Evolutionary conservation across 495 filamentous ascomycete species (phyloP), one percentile per base, ranked within the genome.

Genomic region (Penicillium steckii): DNA sequence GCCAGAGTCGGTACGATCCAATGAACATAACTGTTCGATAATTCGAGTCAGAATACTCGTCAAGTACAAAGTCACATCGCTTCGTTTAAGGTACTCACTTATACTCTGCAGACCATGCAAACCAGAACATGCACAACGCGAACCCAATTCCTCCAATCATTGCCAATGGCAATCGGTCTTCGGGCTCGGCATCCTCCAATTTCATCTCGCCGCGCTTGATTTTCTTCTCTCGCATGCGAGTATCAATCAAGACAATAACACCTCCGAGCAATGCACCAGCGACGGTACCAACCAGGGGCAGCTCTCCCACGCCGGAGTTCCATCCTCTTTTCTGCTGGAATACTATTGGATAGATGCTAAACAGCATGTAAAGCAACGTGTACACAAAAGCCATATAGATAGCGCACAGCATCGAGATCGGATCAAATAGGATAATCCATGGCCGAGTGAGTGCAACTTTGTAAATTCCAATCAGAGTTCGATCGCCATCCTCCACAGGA

Each of bases 121-220:
- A 80, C 64, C 81, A 70, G 65, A 85, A 85, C 64, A 83, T 77
- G 21, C 77, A 73, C 0, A 67, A 54, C 0, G 78, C 66, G 46
- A 85, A 83, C 8, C 80, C 55, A 1, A 85, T 58, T 0, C 77
- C 80, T 10, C 82, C 81, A 21, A 82, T 21, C 79, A 85, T 85
- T 54, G 79, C 79, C 1, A 74, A 65, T 2, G 38, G 38, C 19
- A 41, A 51, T 13, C 80, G 61, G 44, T 73, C 69, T 59, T 84
- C 78, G 12, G 79, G 69, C 7, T 70, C 65, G 6, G 74, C 38
- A 41, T 41, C 38, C 18, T 41, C 38, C 38, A 7, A 67, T 55
- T 46, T 72, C 64, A 6, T 67, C 61, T 41, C 38, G 3, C 38
- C 76, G 2, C 58, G 54, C 18, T 66, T 60, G 46, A 78, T 75